Evolutionary conservation across 1,284 basidiomycete genomes (phyloP), one percentile per base, ranked within the genome.

Genomic region (Ganoderma leucocontextum): DNA sequence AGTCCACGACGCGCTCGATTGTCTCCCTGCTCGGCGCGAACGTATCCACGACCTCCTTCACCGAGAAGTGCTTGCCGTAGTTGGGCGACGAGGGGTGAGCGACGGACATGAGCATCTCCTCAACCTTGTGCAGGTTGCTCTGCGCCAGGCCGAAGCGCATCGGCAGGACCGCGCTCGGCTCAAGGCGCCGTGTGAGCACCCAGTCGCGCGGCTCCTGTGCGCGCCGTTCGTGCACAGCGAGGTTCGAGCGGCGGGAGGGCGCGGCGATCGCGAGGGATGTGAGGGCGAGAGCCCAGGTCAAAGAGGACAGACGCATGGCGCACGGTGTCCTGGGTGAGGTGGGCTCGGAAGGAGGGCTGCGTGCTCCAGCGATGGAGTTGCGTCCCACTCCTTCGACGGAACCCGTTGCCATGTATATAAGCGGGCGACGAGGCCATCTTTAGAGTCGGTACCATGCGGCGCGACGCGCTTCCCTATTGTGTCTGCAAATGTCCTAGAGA

Each of bases 21-120:
- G 83, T 78, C 64, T 81, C 78, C 17, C 77, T 70, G 60, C 77
- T 77, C 0, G 85, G 84, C 25, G 81, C 75, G 67, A 87, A 84
- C 52, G 76, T 78, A 29, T 81, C 72, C 19, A 76, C 72, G 58
- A 86, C 71, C 33, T 82, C 76, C 33, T 76, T 64, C 0, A 80
- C 73, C 8, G 77, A 78, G 76, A 79, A 82, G 70, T 84, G 82
- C 64, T 80, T 73, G 8, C 80, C 82, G 66, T 81, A 84, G 49
- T 64, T 74, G 9, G 73, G 67, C 15, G 81, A 83, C 6, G 79
- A 71, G 15, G 83, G 82, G 70, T 83, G 78, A 2, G 82, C 75
- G 38, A 83, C 76, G 19, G 75, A 68, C 68, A 79, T 75, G 60
- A 84, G 78, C 64, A 79, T 72, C 52, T 82, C 79, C 68, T 83